phyloP scores from a whole-genome alignment of 805 yeast species.

The Clavispora carvajalis region DNA sequence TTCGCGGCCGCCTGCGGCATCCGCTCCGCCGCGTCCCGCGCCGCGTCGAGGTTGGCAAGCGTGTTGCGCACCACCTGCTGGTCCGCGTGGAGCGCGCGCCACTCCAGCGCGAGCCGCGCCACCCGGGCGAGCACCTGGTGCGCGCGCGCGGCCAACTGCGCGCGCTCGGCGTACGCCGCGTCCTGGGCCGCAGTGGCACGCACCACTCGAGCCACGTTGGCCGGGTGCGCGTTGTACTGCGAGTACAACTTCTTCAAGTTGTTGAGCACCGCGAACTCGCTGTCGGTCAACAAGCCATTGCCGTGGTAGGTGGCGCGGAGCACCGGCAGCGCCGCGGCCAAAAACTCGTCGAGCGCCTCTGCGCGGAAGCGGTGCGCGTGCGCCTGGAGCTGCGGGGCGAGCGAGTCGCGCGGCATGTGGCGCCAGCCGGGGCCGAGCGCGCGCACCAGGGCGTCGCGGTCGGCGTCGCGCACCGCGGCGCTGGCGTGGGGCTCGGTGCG shows the following conservation, averaged over 20 bases:
- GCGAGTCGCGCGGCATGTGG: neutral
- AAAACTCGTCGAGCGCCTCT: constrained; percentile 11
- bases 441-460: too few species aligned
- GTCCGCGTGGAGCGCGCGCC: constrained; percentile 1
- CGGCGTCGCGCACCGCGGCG: too few species aligned
- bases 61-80: constrained; percentile 14
- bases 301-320: constrained; percentile 30
- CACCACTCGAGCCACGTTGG: constrained; percentile 7
- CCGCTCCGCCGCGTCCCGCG: constrained; percentile 19
- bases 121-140: neutral
- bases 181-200: neutral
- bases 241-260: constrained; percentile 19
- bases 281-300: constrained; percentile 20
- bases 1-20: neutral
- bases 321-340: constrained; percentile 28
- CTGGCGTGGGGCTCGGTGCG: neutral
- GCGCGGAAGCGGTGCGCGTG: constrained; percentile 19
- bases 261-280: constrained; percentile 21
- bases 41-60: constrained; percentile 24
- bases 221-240: constrained; percentile 14
- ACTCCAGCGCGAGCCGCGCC: neutral
- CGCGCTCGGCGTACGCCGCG: neutral
- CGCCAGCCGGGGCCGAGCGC: neutral
- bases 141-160: constrained; percentile 4
- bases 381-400: neutral